phyloP scores from a whole-genome alignment of 257 asterid genomes.

The Solanum pimpinellifolium region DNA sequence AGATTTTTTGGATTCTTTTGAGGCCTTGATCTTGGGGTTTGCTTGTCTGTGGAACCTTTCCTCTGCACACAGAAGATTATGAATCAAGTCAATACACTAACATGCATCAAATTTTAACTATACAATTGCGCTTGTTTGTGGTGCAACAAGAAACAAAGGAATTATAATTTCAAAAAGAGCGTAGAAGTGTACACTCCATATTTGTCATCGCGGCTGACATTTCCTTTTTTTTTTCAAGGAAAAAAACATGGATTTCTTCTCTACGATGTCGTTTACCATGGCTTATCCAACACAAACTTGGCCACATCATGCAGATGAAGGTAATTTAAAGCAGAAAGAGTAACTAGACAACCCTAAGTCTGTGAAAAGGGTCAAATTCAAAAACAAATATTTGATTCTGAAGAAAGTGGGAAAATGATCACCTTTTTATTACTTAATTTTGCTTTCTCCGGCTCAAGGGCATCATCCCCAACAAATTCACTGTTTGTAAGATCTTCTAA shows the following conservation, averaged over 20 bases:
- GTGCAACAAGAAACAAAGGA: not conserved
- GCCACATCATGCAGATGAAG: not conserved
- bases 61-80: slow-evolving; percentile 35
- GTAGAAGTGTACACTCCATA: no score
- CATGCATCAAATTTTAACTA: not conserved
- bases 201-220: not conserved
- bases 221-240: no score
- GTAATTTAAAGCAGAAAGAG: not conserved
- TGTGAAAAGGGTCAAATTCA: not conserved
- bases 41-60: slow-evolving; percentile 50
- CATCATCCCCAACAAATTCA: slow-evolving; percentile 32
- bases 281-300: not conserved
- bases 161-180: no score
- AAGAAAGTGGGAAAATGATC: not conserved
- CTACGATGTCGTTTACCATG: not conserved
- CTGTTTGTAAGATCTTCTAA: slow-evolving; percentile 58
- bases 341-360: not conserved
- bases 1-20: slow-evolving; percentile 39
- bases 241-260: not conserved
- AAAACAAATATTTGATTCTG: not conserved
- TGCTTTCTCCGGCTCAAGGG: slow-evolving; percentile 44
- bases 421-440: slow-evolving; percentile 74
- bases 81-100: not conserved
- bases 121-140: not conserved
- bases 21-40: slow-evolving; percentile 34